Conservation (phyloP, 805 yeast genomes). For the Kodamaea leandrae region DNA sequence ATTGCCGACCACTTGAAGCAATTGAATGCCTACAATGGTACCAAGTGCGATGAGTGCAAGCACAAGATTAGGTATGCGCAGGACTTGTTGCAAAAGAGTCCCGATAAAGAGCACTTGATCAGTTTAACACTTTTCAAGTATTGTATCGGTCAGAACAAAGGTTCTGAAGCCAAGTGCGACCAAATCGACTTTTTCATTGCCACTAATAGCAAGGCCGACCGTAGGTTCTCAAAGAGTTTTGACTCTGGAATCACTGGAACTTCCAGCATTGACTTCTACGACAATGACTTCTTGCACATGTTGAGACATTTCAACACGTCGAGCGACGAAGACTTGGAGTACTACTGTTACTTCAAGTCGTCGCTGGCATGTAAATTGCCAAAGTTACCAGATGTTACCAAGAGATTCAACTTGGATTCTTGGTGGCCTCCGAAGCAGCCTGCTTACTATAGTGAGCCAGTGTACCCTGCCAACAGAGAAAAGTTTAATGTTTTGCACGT, state of each 20-base stretch:
- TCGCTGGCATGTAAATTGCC: constrained; percentile 49
- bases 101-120: constrained; percentile 35
- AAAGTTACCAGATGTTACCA: constrained; percentile 47
- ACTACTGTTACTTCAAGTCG: constrained; percentile 54
- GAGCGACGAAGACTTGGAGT: constrained; percentile 37
- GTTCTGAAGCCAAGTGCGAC: constrained; percentile 31
- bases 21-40: constrained; percentile 30
- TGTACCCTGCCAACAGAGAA: constrained; percentile 24
- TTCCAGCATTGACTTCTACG: constrained; percentile 32
- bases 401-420: constrained; percentile 27
- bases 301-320: constrained; percentile 35
- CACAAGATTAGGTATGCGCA: constrained; percentile 31
- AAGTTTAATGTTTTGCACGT: constrained; percentile 62
- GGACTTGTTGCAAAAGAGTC: constrained; percentile 24
- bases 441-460: constrained; percentile 27
- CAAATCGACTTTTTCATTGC: constrained; percentile 37
- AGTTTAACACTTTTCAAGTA: constrained; percentile 35
- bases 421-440: constrained; percentile 38
- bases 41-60: constrained; percentile 37
- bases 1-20: constrained; percentile 26
- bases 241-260: constrained; percentile 25
- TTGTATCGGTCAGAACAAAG: constrained; percentile 29
- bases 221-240: constrained; percentile 12
- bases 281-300: constrained; percentile 40
- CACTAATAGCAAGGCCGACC: constrained; percentile 21